Base-by-base conservation (phyloP, 2,329 filamentous ascomycete genomes). In the Cytospora paraplurivora region DNA sequence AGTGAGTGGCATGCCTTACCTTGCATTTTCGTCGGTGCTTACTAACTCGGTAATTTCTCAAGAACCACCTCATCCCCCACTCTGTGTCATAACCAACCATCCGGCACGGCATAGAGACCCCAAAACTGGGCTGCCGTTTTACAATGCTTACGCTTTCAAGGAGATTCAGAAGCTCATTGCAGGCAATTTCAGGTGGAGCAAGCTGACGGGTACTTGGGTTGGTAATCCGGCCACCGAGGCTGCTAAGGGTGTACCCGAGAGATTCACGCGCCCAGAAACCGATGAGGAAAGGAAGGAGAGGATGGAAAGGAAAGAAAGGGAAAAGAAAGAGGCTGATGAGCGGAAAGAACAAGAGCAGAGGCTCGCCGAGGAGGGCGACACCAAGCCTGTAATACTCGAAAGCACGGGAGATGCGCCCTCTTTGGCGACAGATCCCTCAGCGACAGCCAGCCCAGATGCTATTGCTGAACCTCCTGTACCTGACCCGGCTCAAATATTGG, bases 41-140 rank as follows among this genome's bases (percentile, higher is more conserved):
- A 32, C 56, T 63, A 38, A 63, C 35, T 32, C 32, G 19, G 8
- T 10, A 19, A 59, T 15, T 10, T 13, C 33, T 55, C 85, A 47
- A 47, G 82, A 85, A 71, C 83, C 82, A 19, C 72, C 81, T 3
- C 78, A 82, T 15, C 72, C 76, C 1, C 78, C 83, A 17, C 79
- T 88, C 37, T 99, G 95, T 75, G 89, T 88, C 56, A 93, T 98
- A 72, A 97, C 92, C 1, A 90, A 89, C 71, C 85, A 88, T 59
- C 86, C 88, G 5, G 95, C 94, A 13, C 87, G 87, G 61, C 98
- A 96, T 75, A 85, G 88, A 32, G 95, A 99, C 74, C 92, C 93
- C 0, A 84, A 85, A 69, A 98, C 94, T 0, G 91, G 91, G 0
- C 82, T 98, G 17, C 86, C 88, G 0, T 99, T 94, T 76, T 84